Percentiles rank a stretch among this genome's conserved stretches.
These are phyloP conservation scores for Suhomyces kilbournensis DNA, from an alignment of 805 yeast genomes.

Conservation along the genomic window DNA sequence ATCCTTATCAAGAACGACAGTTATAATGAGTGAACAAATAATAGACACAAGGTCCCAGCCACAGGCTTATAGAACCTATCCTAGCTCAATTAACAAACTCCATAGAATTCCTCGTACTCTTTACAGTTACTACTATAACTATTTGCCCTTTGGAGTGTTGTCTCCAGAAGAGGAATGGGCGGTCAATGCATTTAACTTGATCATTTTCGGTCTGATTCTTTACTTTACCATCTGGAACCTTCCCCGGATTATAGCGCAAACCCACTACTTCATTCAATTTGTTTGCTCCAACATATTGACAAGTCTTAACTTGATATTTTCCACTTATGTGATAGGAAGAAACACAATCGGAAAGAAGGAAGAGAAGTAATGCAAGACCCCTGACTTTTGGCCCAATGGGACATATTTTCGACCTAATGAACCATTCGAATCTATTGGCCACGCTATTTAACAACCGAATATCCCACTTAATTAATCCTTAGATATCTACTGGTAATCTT, in stretches of 20 bases:
- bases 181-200: neutral
- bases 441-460: neutral
- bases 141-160: conserved; percentile 28
- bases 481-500: neutral
- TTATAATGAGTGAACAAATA: neutral
- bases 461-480: neutral
- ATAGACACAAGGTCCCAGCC: neutral
- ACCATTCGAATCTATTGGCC: neutral
- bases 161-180: conserved; percentile 7
- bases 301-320: conserved; percentile 7
- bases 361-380: neutral
- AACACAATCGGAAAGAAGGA: neutral
- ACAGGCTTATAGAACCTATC: neutral
- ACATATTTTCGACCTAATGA: neutral
- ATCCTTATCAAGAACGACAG: neutral
- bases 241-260: neutral
- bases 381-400: neutral
- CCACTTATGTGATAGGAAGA: conserved; percentile 6
- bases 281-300: conserved; percentile 17
- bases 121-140: conserved; percentile 23
- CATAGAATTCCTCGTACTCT: conserved; percentile 18
- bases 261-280: conserved; percentile 14
- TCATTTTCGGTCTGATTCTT: neutral
- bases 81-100: conserved; percentile 14
- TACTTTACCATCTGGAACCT: conserved; percentile 1